These are phyloP conservation scores for Spinacia oleracea DNA, from an alignment of 179 eudicot genomes.

Conservation along the genomic window DNA sequence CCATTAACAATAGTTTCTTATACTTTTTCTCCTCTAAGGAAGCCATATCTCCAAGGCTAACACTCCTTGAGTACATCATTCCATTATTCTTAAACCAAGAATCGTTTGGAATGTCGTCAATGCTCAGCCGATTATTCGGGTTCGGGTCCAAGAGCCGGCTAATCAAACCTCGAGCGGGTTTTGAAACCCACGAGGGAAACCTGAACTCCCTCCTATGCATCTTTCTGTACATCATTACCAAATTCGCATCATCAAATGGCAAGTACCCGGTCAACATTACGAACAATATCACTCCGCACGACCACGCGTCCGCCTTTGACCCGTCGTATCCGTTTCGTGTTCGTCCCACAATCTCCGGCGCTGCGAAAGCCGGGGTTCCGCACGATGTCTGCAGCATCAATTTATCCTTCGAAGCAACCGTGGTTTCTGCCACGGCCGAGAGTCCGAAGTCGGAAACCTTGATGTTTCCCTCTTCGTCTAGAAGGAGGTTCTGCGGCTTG, in stretches of 20 bases:
- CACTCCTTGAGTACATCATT: constrained; percentile 28
- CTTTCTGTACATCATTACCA: constrained; percentile 46
- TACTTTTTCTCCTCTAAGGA: constrained; percentile 32
- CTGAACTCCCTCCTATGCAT: constrained; percentile 37
- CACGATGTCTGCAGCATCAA: constrained; percentile 38
- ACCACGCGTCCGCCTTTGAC: constrained; percentile 54
- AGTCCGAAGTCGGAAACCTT: constrained; percentile 47
- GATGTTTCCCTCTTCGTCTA: constrained; percentile 38
- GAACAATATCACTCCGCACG: constrained; percentile 57
- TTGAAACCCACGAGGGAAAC: constrained; percentile 36
- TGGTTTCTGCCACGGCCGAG: constrained; percentile 36
- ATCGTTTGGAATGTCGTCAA: constrained; percentile 30
- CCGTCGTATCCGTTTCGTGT: constrained; percentile 45
- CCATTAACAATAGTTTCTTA: constrained; percentile 14
- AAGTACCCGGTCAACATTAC: constrained; percentile 46
- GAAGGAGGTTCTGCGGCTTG: constrained; percentile 43
- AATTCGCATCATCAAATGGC: constrained; percentile 49
- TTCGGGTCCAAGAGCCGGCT: constrained; percentile 38
- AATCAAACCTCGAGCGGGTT: constrained; percentile 32
- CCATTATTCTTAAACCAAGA: constrained; percentile 39
- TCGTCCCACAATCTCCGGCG: constrained; percentile 45
- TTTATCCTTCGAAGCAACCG: not conserved
- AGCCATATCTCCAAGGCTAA: constrained; percentile 38
- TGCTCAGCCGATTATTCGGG: constrained; percentile 33
- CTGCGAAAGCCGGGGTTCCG: constrained; percentile 52